Evolutionary conservation across 2,329 filamentous ascomycete genomes (phyloP).

Genomic region (Nothophaeocryptopus gaeumannii): DNA sequence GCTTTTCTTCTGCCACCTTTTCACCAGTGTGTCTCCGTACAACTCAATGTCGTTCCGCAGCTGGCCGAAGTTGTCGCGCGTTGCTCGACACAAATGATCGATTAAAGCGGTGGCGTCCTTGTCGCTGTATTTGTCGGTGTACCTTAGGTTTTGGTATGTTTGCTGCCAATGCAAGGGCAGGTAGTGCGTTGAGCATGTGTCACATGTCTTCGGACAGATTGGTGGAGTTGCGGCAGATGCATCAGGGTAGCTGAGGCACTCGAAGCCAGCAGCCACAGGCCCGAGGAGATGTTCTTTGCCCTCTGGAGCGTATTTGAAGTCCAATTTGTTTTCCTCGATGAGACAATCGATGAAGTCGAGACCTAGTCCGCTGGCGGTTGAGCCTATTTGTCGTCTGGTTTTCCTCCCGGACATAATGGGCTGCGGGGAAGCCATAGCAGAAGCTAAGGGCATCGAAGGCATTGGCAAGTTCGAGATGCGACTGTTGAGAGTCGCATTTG

Average conservation of each 20-base stretch:
- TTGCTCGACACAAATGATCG: not conserved
- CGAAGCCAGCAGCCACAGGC: not conserved
- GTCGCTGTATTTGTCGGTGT: not conserved
- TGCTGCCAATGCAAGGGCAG: slow-evolving; percentile 5
- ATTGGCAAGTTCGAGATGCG: too few relatives aligned
- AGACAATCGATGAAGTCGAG: too few relatives aligned
- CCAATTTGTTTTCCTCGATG: too few relatives aligned
- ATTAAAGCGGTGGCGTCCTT: slow-evolving; percentile 1
- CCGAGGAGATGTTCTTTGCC: not conserved
- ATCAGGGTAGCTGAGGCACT: not conserved
- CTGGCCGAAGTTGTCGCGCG: not conserved
- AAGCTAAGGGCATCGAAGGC: too few relatives aligned
- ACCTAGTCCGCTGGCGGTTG: too few relatives aligned
- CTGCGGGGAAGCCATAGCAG: too few relatives aligned
- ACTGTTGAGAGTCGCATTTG: too few relatives aligned
- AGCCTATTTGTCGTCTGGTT: too few relatives aligned
- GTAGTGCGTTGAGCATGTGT: slow-evolving; percentile 1
- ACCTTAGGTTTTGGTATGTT: not conserved
- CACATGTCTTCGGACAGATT: slow-evolving; percentile 2
- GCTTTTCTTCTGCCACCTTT: slow-evolving; percentile 9
- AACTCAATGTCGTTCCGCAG: not conserved
- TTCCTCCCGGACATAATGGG: too few relatives aligned
- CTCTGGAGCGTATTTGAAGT: not conserved
- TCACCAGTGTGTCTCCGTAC: slow-evolving; percentile 9
- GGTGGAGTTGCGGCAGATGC: not conserved